phyloP scores from a whole-genome alignment of 1,139 yeast species.

The Meyerozyma carpophila region DNA sequence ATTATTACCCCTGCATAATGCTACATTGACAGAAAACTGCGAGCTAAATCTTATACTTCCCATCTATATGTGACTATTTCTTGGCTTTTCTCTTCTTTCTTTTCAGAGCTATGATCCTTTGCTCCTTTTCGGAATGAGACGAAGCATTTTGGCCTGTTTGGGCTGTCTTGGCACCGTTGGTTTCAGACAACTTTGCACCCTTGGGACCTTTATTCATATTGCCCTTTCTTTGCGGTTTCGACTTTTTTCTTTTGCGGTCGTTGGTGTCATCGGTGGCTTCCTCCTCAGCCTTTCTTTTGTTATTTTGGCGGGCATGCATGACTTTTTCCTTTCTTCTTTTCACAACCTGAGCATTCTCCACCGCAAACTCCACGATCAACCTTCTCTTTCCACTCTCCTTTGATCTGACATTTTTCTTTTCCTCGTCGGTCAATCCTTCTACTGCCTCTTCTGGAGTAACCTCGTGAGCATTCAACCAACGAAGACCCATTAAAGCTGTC shows the following conservation, averaged over 20 bases:
- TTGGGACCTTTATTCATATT: constrained; percentile 40
- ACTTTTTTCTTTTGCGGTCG: constrained; percentile 18
- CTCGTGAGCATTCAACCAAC: constrained; percentile 95
- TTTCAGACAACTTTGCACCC: constrained; percentile 6
- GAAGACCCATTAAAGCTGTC: constrained; percentile 88
- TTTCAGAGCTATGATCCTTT: constrained; percentile 61
- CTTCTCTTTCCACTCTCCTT: constrained; percentile 63
- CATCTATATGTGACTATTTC: constrained; percentile 13
- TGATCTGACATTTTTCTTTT: constrained; percentile 45
- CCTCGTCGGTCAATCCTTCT: constrained; percentile 71
- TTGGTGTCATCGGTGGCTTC: constrained; percentile 15
- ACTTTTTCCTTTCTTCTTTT: constrained; percentile 80
- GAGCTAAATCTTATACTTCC: background rate
- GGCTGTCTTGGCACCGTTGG: constrained; percentile 7
- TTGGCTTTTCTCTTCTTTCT: constrained; percentile 60
- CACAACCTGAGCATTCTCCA: constrained; percentile 90
- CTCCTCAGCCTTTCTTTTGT: constrained; percentile 15
- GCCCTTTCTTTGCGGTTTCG: constrained; percentile 25
- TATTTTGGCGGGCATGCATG: constrained; percentile 37
- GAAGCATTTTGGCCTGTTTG: constrained; percentile 22
- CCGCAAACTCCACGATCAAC: constrained; percentile 89
- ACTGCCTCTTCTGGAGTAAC: constrained; percentile 66
- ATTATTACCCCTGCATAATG: background rate
- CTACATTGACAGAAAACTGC: background rate
- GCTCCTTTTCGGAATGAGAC: constrained; percentile 49